Percentiles rank a stretch among this genome's conserved stretches.
Evolutionary conservation across 2,329 filamentous ascomycete species (phyloP).

Genomic region (Periconia sp.): DNA sequence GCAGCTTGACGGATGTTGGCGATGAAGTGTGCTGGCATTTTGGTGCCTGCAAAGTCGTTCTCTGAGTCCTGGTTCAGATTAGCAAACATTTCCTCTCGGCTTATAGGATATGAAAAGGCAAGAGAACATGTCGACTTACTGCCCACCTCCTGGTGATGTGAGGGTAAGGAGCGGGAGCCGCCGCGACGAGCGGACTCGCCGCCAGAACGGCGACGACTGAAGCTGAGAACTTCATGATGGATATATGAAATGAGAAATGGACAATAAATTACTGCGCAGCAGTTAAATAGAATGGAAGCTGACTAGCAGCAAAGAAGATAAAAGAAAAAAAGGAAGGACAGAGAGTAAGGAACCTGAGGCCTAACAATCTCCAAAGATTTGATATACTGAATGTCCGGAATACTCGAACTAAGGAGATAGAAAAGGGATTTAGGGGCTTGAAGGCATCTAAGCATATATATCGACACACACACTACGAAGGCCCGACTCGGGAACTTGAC

Average conservation of each 20-base stretch:
- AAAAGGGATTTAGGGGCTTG: background rate
- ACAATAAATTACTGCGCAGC: constrained; percentile 31
- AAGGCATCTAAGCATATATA: background rate
- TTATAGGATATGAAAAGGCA: too few relatives aligned
- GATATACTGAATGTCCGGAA: too few relatives aligned
- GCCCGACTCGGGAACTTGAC: constrained; percentile 1
- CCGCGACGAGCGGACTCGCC: constrained; percentile 27
- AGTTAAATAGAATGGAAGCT: constrained; percentile 27
- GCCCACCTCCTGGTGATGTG: constrained; percentile 30
- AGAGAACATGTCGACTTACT: constrained; percentile 17
- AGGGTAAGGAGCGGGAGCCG: constrained; percentile 30
- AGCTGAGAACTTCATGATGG: constrained; percentile 38
- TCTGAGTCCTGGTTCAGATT: constrained; percentile 19
- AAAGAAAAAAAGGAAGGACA: constrained; percentile 14
- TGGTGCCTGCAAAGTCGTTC: constrained; percentile 14
- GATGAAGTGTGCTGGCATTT: constrained; percentile 32
- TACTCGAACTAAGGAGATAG: background rate
- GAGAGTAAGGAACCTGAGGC: constrained; percentile 1
- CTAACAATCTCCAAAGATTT: background rate
- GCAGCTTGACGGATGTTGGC: constrained; percentile 25
- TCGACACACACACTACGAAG: too few relatives aligned
- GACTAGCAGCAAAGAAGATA: constrained; percentile 34
- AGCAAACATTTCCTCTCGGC: background rate
- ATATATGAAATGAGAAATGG: constrained; percentile 4
- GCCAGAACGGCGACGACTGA: constrained; percentile 32